A percentile compares a stretch with the other conserved stretches of the same genome.
These are phyloP conservation scores for Oryza officinalis DNA, from an alignment of 176 grass and related monocot genomes.

Conservation along the genomic window DNA sequence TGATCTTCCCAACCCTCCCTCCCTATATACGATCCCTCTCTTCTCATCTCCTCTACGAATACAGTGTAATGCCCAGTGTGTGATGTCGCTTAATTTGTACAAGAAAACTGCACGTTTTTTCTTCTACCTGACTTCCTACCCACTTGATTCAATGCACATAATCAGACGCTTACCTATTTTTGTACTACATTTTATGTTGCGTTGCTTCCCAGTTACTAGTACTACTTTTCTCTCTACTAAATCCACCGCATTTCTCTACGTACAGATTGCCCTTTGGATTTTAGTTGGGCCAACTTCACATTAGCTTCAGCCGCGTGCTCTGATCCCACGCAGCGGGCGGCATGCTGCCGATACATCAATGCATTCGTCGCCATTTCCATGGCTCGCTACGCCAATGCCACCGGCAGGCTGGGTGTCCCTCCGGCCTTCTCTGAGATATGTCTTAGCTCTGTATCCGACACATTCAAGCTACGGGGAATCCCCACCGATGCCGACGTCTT, in stretches of 20 bases:
- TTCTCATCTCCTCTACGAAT: neutral
- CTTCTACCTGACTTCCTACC: neutral
- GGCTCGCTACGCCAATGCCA: slow-evolving; percentile 78
- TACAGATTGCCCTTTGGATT: slow-evolving; percentile 88
- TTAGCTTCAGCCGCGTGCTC: slow-evolving; percentile 58
- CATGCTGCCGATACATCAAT: slow-evolving; percentile 94
- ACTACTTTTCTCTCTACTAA: slow-evolving; percentile 20
- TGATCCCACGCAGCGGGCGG: slow-evolving; percentile 57
- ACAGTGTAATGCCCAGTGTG: neutral
- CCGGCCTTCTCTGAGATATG: slow-evolving; percentile 79
- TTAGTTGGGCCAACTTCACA: slow-evolving; percentile 94
- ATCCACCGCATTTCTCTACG: neutral
- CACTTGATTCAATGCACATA: neutral
- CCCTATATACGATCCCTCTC: neutral
- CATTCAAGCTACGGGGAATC: slow-evolving; percentile 72
- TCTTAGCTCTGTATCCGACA: slow-evolving; percentile 59
- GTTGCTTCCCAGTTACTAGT: neutral
- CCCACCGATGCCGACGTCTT: slow-evolving; percentile 51
- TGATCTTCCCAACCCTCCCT: neutral
- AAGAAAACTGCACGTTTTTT: neutral
- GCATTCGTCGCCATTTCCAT: slow-evolving; percentile 91
- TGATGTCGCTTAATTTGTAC: neutral
- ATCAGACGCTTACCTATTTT: slow-evolving; percentile 18
- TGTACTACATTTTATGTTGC: neutral
- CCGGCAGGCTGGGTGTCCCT: slow-evolving; percentile 80